Conservation (phyloP, 2,329 filamentous ascomycete genomes). For the Claviceps capensis region DNA sequence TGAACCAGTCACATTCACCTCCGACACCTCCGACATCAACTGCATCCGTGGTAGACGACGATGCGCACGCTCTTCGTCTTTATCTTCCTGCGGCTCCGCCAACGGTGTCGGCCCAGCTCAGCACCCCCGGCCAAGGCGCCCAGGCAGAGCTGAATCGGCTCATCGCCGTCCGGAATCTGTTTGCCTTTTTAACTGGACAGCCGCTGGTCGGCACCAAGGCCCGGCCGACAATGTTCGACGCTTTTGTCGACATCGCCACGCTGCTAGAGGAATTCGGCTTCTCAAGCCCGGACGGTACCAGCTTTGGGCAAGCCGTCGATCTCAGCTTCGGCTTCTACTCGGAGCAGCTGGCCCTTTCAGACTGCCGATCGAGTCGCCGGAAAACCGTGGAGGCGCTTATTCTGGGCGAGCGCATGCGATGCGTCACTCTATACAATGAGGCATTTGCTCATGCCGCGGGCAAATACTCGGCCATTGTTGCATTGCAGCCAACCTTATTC, state of each 20-base stretch:
- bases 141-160: conserved; percentile 37
- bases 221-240: conserved; percentile 37
- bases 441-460: conserved; percentile 85
- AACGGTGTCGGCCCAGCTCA: conserved; percentile 20
- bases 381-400: conserved; percentile 83
- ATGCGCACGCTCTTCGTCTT: conserved; percentile 30
- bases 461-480: conserved; percentile 62
- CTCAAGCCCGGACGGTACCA: conserved; percentile 39
- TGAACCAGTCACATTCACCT: conserved; percentile 24
- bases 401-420: conserved; percentile 79
- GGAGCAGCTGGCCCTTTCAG: conserved; percentile 61
- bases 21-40: conserved; percentile 16
- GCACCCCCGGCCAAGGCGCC: conserved; percentile 18
- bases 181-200: conserved; percentile 51
- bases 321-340: conserved; percentile 62
- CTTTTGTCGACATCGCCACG: conserved; percentile 38
- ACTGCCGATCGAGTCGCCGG: conserved; percentile 69
- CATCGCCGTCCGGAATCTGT: conserved; percentile 48
- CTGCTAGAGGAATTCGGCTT: conserved; percentile 46
- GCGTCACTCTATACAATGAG: conserved; percentile 71
- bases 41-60: conserved; percentile 23
- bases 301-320: conserved; percentile 45
- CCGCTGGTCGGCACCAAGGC: conserved; percentile 45
- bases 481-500: conserved; percentile 55
- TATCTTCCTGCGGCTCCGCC: conserved; percentile 37